Evolutionary conservation across 257 asterid genomes (phyloP).

Genomic region (Jaltomata sinuosa): DNA sequence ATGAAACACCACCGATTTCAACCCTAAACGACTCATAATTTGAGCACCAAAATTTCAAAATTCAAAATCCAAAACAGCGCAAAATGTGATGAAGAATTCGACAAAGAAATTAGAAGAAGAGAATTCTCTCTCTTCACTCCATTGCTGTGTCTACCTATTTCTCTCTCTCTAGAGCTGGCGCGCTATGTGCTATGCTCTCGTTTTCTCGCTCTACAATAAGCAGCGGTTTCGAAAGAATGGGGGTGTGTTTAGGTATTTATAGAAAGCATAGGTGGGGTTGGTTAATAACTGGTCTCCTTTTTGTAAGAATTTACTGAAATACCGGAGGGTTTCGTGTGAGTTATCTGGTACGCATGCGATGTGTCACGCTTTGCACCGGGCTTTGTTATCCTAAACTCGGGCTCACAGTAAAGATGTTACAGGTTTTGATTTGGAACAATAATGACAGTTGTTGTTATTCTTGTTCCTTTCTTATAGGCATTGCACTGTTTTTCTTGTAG

Average conservation of each 20-base stretch:
- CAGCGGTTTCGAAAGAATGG: slow-evolving; percentile 38
- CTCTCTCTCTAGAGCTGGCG: slow-evolving; percentile 22
- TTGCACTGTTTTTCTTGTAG: too few relatives aligned
- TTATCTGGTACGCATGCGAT: slow-evolving; percentile 4
- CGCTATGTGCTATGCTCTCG: background rate
- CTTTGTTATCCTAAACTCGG: slow-evolving; percentile 4
- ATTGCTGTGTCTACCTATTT: slow-evolving; percentile 10
- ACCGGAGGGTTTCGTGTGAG: slow-evolving; percentile 25
- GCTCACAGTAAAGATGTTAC: background rate
- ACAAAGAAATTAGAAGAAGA: background rate
- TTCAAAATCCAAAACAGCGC: background rate
- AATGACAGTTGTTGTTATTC: too few relatives aligned
- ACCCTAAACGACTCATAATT: slow-evolving; percentile 72
- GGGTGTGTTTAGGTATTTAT: slow-evolving; percentile 37
- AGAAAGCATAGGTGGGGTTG: slow-evolving; percentile 10
- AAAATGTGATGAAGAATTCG: background rate
- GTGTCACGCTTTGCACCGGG: background rate
- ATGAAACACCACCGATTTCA: slow-evolving; percentile 62
- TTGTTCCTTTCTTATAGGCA: too few relatives aligned
- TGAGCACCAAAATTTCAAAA: background rate
- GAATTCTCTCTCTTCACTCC: slow-evolving; percentile 3
- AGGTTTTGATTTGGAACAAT: background rate
- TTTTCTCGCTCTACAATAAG: slow-evolving; percentile 21
- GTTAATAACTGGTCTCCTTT: slow-evolving; percentile 13
- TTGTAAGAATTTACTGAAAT: slow-evolving; percentile 24